Conservation (phyloP, 2,329 filamentous ascomycete genomes). For the Diaporthe longicolla region DNA sequence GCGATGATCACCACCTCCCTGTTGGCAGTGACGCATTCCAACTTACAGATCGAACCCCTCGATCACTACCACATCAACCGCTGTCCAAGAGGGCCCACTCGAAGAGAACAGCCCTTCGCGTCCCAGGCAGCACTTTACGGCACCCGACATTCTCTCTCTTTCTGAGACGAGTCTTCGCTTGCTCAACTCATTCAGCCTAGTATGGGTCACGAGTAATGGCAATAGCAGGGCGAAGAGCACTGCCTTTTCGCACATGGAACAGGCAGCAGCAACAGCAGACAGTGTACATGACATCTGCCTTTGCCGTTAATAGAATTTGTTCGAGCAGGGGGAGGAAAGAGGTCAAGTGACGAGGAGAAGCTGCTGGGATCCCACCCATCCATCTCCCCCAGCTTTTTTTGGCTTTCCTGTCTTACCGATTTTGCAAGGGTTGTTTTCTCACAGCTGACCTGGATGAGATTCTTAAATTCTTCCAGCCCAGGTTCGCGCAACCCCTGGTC, state of each 20-base stretch:
- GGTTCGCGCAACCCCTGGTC: conserved; percentile 1
- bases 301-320: neutral
- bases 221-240: neutral
- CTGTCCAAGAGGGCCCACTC: neutral
- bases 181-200: neutral
- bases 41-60: conserved; percentile 12
- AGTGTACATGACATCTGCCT: neutral
- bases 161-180: conserved; percentile 14
- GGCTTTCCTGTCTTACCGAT: neutral
- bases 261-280: neutral
- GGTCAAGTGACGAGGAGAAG: conserved; percentile 24
- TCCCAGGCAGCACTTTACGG: conserved; percentile 28
- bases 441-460: neutral
- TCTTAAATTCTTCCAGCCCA: conserved; percentile 1
- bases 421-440: neutral
- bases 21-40: conserved; percentile 7
- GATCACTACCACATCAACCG: neutral
- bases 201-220: conserved; percentile 20
- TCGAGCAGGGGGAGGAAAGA: neutral
- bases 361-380: conserved; percentile 13
- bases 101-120: neutral
- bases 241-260: neutral
- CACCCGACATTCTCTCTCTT: neutral
- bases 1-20: conserved; percentile 17
- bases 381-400: neutral